phyloP scores from a whole-genome alignment of 2,329 filamentous ascomycete species.

The Ascochyta pisi region DNA sequence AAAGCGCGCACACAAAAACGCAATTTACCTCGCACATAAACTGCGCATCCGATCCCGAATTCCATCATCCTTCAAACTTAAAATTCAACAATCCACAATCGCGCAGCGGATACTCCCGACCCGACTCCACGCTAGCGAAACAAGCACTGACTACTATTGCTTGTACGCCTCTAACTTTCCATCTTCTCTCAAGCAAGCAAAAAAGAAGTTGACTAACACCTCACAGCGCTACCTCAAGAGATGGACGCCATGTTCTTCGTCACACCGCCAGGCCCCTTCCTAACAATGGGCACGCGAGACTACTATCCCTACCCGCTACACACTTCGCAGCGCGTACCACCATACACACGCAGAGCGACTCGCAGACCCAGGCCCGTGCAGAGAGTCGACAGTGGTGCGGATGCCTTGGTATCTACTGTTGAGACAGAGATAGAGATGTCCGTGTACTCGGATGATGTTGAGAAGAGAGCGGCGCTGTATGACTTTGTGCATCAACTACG shows the following conservation, averaged over 20 bases:
- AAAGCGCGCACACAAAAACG: not conserved
- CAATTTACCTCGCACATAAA: not conserved
- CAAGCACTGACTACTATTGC: not conserved
- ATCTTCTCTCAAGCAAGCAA: not conserved
- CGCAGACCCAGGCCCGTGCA: no score
- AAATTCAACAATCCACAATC: not conserved
- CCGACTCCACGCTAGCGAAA: no score
- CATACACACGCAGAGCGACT: no score
- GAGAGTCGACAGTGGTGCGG: no score
- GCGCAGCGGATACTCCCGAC: not conserved
- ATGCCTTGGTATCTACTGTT: no score
- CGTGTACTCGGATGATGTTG: no score
- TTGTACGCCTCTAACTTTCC: not conserved
- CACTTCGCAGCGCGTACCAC: not conserved
- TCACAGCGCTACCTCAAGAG: not conserved
- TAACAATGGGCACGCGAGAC: conserved; percentile 3
- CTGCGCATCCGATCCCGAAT: not conserved
- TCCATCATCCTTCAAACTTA: no score
- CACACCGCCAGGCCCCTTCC: not conserved
- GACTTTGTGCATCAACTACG: no score
- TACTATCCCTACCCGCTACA: conserved; percentile 8
- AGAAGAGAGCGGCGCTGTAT: not conserved
- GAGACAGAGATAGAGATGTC: no score
- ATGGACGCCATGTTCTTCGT: not conserved
- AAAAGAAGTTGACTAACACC: no score